These are phyloP conservation scores for Yamadazyma atmosphaerica DNA, from an alignment of 1,139 yeast genomes.

Conservation along the genomic window DNA sequence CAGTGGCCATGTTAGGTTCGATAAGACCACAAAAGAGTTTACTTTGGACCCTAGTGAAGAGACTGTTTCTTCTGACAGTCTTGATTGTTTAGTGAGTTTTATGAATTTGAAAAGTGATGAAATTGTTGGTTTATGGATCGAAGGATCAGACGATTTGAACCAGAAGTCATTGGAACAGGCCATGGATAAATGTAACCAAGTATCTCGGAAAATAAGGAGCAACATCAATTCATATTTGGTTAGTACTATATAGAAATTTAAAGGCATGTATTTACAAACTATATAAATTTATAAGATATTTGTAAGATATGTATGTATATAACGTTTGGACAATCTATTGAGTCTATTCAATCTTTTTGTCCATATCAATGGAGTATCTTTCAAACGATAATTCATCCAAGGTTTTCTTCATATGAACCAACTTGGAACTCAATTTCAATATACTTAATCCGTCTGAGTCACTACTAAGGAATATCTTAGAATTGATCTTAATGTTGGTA, in stretches of 20 bases:
- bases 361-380: constrained; percentile 14
- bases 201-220: constrained; percentile 45
- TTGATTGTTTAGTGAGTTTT: constrained; percentile 49
- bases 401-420: constrained; percentile 42
- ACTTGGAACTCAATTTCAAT: constrained; percentile 37
- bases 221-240: constrained; percentile 36
- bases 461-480: constrained; percentile 38
- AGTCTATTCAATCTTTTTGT: constrained; percentile 19
- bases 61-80: constrained; percentile 14
- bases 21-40: constrained; percentile 14
- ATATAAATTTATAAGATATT: too few species aligned
- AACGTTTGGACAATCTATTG: neutral
- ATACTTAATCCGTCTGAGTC: constrained; percentile 33
- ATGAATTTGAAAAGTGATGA: constrained; percentile 56
- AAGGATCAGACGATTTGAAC: constrained; percentile 32
- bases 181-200: constrained; percentile 40
- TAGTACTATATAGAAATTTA: neutral
- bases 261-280: constrained; percentile 2
- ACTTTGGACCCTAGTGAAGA: constrained; percentile 20
- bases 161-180: constrained; percentile 28
- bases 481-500: constrained; percentile 40
- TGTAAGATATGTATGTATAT: neutral
- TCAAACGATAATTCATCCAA: constrained; percentile 44
- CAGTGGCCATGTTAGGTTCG: constrained; percentile 53
- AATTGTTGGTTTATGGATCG: constrained; percentile 58